phyloP scores from a whole-genome alignment of 805 yeast genomes.

The Barnettozyma populi region DNA sequence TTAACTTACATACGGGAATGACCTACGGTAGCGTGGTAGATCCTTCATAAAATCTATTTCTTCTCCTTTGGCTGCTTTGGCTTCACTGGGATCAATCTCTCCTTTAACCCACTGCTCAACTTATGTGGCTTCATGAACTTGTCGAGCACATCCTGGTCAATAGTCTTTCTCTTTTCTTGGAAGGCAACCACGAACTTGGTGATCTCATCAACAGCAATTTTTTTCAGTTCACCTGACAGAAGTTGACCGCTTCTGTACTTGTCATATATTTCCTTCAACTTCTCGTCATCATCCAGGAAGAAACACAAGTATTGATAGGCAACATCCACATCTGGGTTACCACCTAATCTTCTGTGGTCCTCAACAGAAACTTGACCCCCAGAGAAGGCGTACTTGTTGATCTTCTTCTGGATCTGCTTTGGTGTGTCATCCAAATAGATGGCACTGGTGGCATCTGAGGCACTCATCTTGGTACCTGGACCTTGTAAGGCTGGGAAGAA shows the following conservation, averaged over 20 bases:
- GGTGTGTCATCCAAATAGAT: slow-evolving; percentile 94
- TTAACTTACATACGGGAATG: background rate
- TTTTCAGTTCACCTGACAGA: slow-evolving; percentile 90
- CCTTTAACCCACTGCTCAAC: slow-evolving; percentile 66
- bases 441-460: slow-evolving; percentile 84
- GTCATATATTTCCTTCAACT: slow-evolving; percentile 54
- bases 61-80: slow-evolving; percentile 31
- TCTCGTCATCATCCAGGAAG: slow-evolving; percentile 83
- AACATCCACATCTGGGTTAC: slow-evolving; percentile 92
- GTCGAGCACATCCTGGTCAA: slow-evolving; percentile 56
- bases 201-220: slow-evolving; percentile 72
- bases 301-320: slow-evolving; percentile 90
- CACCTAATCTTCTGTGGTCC: slow-evolving; percentile 87
- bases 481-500: slow-evolving; percentile 99
- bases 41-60: background rate
- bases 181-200: slow-evolving; percentile 75
- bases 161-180: slow-evolving; percentile 69
- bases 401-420: slow-evolving; percentile 86
- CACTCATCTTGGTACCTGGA: slow-evolving; percentile 93
- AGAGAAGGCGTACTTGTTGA: slow-evolving; percentile 93
- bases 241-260: slow-evolving; percentile 76
- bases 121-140: slow-evolving; percentile 82
- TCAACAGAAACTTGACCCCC: slow-evolving; percentile 88
- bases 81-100: slow-evolving; percentile 69
- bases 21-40: background rate